A percentile compares a stretch with the other conserved stretches of the same genome.
These are phyloP conservation scores for Musa beccarii DNA, from an alignment of 176 grass and related monocot genomes.

Conservation along the genomic window DNA sequence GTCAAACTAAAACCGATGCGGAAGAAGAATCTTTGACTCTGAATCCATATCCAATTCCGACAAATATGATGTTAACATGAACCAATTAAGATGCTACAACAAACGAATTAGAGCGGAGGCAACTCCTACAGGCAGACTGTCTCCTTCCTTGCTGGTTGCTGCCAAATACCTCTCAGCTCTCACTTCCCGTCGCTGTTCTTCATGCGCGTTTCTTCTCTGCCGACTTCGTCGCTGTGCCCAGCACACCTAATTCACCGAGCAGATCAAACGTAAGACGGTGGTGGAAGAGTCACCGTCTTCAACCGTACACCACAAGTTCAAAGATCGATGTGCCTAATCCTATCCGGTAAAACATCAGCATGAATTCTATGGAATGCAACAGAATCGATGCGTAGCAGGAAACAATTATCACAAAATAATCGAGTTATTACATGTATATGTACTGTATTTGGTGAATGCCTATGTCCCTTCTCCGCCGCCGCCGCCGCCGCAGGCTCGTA, in stretches of 20 bases:
- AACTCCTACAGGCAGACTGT: neutral
- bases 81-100: neutral
- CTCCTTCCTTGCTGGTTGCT: neutral
- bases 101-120: neutral
- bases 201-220: neutral
- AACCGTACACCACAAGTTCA: neutral
- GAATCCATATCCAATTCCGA: too few species aligned
- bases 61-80: too few species aligned
- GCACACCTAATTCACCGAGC: neutral
- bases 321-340: neutral
- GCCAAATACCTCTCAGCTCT: neutral
- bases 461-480: constrained; percentile 12
- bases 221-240: neutral
- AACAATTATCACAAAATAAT: neutral
- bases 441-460: neutral
- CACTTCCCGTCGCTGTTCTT: neutral
- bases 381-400: neutral
- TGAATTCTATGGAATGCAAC: neutral
- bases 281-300: neutral
- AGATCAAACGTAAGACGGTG: neutral
- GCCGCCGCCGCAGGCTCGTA: constrained; percentile 39
- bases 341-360: neutral
- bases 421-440: constrained; percentile 9
- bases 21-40: too few species aligned
- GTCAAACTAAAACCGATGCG: too few species aligned